Evolutionary conservation across 768 basidiomycete genomes (phyloP).

Genomic region (Termitomyces sp.): DNA sequence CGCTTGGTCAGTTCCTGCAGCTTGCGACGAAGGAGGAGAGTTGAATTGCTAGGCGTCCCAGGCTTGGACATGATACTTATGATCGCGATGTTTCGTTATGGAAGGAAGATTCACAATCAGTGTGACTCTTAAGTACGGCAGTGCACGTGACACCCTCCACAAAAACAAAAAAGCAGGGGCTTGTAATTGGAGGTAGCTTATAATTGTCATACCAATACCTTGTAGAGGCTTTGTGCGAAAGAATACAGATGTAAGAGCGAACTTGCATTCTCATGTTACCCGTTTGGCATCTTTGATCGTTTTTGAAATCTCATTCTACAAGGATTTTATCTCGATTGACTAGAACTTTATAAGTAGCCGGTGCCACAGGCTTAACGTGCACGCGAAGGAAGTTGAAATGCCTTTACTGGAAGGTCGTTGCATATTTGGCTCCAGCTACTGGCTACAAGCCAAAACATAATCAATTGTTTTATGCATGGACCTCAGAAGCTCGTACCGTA

Average conservation of each 20-base stretch:
- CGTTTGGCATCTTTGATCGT: not conserved
- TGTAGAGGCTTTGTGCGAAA: not conserved
- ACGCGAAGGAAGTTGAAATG: not conserved
- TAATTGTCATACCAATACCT: not conserved
- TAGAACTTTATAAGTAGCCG: no score
- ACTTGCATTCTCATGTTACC: not conserved
- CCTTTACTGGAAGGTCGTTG: not conserved
- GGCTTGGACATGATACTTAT: constrained; percentile 40
- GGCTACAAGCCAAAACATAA: no score
- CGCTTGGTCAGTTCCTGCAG: constrained; percentile 84
- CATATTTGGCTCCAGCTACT: not conserved
- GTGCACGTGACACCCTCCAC: constrained; percentile 15
- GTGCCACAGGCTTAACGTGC: not conserved
- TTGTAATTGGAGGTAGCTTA: not conserved
- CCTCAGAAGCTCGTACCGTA: not conserved
- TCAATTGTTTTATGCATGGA: not conserved
- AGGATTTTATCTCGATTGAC: not conserved
- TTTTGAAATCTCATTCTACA: no score
- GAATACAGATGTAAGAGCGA: no score
- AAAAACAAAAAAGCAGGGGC: not conserved
- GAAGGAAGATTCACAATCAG: not conserved
- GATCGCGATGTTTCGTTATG: constrained; percentile 12
- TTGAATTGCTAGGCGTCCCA: constrained; percentile 22
- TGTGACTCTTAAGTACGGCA: constrained; percentile 10
- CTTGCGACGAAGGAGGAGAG: constrained; percentile 73